Evolutionary conservation across 495 filamentous ascomycete genomes (phyloP).

Genomic region (Penicillium cataractarum): DNA sequence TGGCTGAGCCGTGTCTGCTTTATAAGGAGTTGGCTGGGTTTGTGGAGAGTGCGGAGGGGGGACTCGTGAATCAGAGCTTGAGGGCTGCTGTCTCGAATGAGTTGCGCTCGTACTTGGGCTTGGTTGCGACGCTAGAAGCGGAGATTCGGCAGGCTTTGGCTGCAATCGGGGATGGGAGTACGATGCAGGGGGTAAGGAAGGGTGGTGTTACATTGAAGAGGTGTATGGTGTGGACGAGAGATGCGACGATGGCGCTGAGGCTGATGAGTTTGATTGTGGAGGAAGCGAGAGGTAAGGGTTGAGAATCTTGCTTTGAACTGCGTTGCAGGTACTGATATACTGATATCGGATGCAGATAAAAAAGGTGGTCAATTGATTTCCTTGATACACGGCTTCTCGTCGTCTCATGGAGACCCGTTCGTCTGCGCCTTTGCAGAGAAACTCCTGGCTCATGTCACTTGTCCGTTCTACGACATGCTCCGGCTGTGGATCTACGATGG

Average conservation of each 20-base stretch:
- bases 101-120: conserved; percentile 85
- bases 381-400: conserved; percentile 89
- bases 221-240: conserved; percentile 95
- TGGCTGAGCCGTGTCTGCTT: conserved; percentile 91
- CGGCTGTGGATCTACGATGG: conserved; percentile 98
- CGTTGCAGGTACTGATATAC: conserved; percentile 11
- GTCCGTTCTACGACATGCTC: conserved; percentile 96
- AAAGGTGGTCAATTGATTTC: conserved; percentile 94
- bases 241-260: conserved; percentile 94
- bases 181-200: conserved; percentile 71
- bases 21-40: conserved; percentile 80
- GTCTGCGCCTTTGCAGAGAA: conserved; percentile 94
- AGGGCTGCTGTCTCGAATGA: conserved; percentile 87
- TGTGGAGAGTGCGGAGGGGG: conserved; percentile 70
- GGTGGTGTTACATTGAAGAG: conserved; percentile 94
- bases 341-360: conserved; percentile 54
- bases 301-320: neutral
- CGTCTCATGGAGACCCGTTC: conserved; percentile 93
- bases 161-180: conserved; percentile 64
- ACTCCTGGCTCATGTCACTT: conserved; percentile 85
- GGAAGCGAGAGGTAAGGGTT: conserved; percentile 68
- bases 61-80: conserved; percentile 87
- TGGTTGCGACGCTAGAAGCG: conserved; percentile 91
- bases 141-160: conserved; percentile 81
- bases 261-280: conserved; percentile 94